phyloP scores from a whole-genome alignment of 352 stramenopile species.

The Phytophthora tentaculata region DNA sequence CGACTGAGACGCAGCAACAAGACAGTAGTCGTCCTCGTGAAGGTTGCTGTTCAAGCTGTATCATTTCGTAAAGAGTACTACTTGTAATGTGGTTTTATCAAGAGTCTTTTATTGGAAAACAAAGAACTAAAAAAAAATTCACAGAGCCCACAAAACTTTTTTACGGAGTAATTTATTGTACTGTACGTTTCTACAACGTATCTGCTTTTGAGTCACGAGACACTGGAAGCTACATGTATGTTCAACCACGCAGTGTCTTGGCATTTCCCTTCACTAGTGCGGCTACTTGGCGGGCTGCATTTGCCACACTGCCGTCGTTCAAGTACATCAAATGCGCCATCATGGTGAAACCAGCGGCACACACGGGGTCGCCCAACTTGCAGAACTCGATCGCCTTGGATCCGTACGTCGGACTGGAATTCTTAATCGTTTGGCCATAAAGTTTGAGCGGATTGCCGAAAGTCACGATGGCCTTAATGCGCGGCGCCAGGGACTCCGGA shows the following conservation, averaged over 20 bases:
- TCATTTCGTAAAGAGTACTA: constrained; percentile 37
- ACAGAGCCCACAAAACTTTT: too few species aligned
- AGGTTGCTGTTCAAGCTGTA: constrained; percentile 55
- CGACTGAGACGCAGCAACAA: constrained; percentile 19
- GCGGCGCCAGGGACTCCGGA: constrained; percentile 22
- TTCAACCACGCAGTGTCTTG: not conserved
- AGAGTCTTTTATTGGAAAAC: too few species aligned
- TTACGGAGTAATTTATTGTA: too few species aligned
- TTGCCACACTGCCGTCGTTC: constrained; percentile 31
- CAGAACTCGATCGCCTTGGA: constrained; percentile 37
- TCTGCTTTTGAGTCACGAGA: too few species aligned
- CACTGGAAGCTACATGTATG: too few species aligned
- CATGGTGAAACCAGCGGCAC: constrained; percentile 30
- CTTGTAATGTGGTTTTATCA: too few species aligned
- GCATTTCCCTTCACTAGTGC: constrained; percentile 10
- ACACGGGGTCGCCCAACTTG: constrained; percentile 32
- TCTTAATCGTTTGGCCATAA: constrained; percentile 29
- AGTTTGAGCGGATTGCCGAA: constrained; percentile 39
- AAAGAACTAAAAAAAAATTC: too few species aligned
- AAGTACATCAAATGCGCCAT: constrained; percentile 34
- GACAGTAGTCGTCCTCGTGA: constrained; percentile 19
- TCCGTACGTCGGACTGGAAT: constrained; percentile 25
- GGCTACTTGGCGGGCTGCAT: constrained; percentile 20
- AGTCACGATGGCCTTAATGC: constrained; percentile 41
- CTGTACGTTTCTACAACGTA: too few species aligned